Conservation (phyloP, 139 green algal genomes). For the Chlorella ohadii region DNA sequence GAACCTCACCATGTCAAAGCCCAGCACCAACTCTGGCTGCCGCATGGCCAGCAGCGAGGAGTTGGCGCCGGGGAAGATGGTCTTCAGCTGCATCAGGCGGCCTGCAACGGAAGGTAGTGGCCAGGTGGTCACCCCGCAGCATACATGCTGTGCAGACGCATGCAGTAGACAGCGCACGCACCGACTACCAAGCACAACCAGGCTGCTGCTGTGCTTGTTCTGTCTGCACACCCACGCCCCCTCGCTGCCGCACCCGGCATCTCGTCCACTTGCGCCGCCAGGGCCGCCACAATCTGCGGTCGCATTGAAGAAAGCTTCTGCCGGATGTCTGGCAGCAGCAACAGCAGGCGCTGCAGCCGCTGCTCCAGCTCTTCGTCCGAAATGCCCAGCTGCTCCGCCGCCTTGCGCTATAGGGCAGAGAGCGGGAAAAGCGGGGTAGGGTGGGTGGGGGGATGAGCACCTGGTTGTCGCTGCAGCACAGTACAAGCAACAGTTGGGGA, state of each 20-base stretch:
- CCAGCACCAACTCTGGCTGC: slow-evolving; percentile 63
- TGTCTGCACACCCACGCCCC: too few relatives aligned
- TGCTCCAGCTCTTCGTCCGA: slow-evolving; percentile 66
- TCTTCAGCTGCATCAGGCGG: slow-evolving; percentile 67
- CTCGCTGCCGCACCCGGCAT: not conserved
- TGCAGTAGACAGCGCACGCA: too few relatives aligned
- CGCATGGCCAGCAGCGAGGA: slow-evolving; percentile 58
- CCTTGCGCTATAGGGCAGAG: slow-evolving; percentile 52
- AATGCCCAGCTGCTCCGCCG: slow-evolving; percentile 61
- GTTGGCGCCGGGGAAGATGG: slow-evolving; percentile 72
- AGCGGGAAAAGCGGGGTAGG: not conserved
- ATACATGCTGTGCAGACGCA: too few relatives aligned
- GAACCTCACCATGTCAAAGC: slow-evolving; percentile 53
- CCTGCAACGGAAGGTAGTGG: not conserved
- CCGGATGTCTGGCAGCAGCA: slow-evolving; percentile 61
- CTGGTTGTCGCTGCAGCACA: too few relatives aligned
- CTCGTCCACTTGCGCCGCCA: slow-evolving; percentile 39
- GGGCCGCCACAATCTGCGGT: slow-evolving; percentile 49
- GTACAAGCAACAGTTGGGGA: too few relatives aligned
- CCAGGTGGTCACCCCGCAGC: too few relatives aligned
- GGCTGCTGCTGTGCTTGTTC: too few relatives aligned
- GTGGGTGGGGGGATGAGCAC: not conserved
- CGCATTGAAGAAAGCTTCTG: slow-evolving; percentile 51
- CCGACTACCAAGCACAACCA: too few relatives aligned
- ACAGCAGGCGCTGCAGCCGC: slow-evolving; percentile 47